Evolutionary conservation across 2,329 filamentous ascomycete species (phyloP), one percentile per base, ranked within the genome.

Genomic region (Bimuria novae-zelandiae): DNA sequence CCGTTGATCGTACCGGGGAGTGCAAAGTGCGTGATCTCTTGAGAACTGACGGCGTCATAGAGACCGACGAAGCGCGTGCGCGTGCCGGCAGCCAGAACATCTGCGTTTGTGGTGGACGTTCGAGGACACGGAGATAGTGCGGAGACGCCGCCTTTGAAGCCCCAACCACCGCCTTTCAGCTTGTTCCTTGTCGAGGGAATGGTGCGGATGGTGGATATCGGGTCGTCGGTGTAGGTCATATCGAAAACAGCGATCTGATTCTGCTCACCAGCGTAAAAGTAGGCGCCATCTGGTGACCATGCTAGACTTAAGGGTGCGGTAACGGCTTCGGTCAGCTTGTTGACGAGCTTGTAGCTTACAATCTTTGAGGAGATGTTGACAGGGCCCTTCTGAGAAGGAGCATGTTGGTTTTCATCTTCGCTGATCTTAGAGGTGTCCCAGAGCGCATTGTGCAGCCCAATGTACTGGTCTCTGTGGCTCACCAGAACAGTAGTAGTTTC

Each of bases 241-340:
- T 87, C 83, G 62, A 86, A 87, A 14, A 80, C 64, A 37, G 80
- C 78, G 40, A 87, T 78, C 10, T 76, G 62, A 54, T 80, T 80
- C 33, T 80, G 75, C 2, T 76, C 76, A n/a, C 84, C 84, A 4
- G 83, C 82, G 45, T 87, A 70, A 68, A 88, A 87, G 52, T 73
- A 71, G 0, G 73, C 74, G 8, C 81, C 80, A 7, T 76, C 69
- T 3, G 73, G 63, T 3, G 70, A 74, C 65, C 84, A 87, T n/a
- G 77, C 61, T 3, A 88, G 76, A 23, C 80, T 82, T 60, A 82
- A 75, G 0, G 84, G 81, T 1, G 79, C 75, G 29, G 80, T 80
- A 61, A 82, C 82, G 11, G 75, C 78, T 70, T 88, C 85, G 2
- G 82, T 86, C 19, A 76, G 79, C 4, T 76, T 72, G 53, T 81